A percentile compares a stretch with the other conserved stretches of the same genome.
Evolutionary conservation across 495 filamentous ascomycete species (phyloP).

Genomic region (Aspergillus sclerotiicarbonarius): DNA sequence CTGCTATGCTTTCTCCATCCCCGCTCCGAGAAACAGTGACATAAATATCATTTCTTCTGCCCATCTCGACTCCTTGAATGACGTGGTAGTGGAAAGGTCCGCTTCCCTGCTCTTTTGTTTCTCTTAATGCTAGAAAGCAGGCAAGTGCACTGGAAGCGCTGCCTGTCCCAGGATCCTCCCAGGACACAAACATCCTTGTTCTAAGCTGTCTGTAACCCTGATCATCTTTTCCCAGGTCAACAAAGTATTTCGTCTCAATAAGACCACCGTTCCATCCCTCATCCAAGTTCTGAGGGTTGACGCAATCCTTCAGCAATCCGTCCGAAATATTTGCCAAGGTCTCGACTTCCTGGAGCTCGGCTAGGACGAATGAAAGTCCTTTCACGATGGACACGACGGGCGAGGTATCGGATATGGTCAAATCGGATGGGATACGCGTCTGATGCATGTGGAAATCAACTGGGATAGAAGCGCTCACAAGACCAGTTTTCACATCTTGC

Average conservation of each 20-base stretch:
- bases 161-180: conserved; percentile 64
- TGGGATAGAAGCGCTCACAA: no score
- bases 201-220: conserved; percentile 14
- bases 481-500: no score
- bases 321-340: neutral
- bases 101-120: conserved; percentile 38
- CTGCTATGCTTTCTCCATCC: neutral
- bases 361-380: conserved; percentile 60
- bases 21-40: neutral
- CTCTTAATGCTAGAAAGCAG: conserved; percentile 48
- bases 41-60: conserved; percentile 44
- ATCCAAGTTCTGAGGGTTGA: conserved; percentile 33
- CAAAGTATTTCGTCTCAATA: conserved; percentile 50
- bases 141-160: conserved; percentile 54
- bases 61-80: conserved; percentile 67
- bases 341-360: conserved; percentile 35
- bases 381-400: conserved; percentile 58
- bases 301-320: neutral
- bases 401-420: neutral
- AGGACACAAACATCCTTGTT: conserved; percentile 40
- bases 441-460: conserved; percentile 43
- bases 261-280: conserved; percentile 50
- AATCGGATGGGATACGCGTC: neutral
- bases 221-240: conserved; percentile 24
- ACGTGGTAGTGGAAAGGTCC: conserved; percentile 39